A percentile compares a stretch with the other conserved stretches of the same genome.
phyloP scores from a whole-genome alignment of 2,329 filamentous ascomycete species.

The Ophioceras dolichostomum region DNA sequence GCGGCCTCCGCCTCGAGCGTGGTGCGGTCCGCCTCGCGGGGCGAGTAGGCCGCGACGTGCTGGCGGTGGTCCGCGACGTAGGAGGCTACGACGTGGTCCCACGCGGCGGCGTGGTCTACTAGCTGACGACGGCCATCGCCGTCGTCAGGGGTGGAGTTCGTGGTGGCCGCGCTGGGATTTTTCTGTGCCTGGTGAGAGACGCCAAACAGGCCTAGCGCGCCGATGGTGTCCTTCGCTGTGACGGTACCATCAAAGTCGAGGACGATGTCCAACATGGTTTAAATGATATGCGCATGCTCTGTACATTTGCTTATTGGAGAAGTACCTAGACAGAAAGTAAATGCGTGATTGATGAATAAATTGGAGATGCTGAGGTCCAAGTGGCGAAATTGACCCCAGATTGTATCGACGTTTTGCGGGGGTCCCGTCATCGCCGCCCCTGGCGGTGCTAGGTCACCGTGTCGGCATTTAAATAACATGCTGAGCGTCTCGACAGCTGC shows the following conservation, averaged over 20 bases:
- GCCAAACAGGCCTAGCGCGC: constrained; percentile 29
- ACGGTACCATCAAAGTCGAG: constrained; percentile 51
- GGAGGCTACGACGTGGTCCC: constrained; percentile 30
- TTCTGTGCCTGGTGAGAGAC: constrained; percentile 19
- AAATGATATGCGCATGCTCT: constrained; percentile 2
- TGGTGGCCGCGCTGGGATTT: constrained; percentile 4
- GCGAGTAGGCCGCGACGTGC: constrained; percentile 15
- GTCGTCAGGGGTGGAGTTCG: too few species aligned
- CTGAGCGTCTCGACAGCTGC: too few species aligned
- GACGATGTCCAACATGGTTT: constrained; percentile 32
- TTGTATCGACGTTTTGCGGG: too few species aligned
- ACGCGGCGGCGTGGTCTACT: constrained; percentile 23
- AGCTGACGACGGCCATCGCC: too few species aligned
- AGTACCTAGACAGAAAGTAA: too few species aligned
- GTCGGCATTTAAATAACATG: too few species aligned
- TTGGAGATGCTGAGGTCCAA: too few species aligned
- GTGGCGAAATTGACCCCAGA: too few species aligned
- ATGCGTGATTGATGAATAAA: too few species aligned
- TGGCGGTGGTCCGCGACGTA: constrained; percentile 31
- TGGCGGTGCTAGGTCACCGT: too few species aligned
- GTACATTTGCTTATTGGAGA: too few species aligned
- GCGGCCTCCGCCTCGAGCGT: constrained; percentile 24
- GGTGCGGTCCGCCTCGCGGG: constrained; percentile 18
- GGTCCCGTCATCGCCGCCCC: too few species aligned
- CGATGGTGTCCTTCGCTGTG: constrained; percentile 39